Evolutionary conservation across 2,329 filamentous ascomycete species (phyloP), one percentile per base, ranked within the genome.

Genomic region (Orbilia javanica): DNA sequence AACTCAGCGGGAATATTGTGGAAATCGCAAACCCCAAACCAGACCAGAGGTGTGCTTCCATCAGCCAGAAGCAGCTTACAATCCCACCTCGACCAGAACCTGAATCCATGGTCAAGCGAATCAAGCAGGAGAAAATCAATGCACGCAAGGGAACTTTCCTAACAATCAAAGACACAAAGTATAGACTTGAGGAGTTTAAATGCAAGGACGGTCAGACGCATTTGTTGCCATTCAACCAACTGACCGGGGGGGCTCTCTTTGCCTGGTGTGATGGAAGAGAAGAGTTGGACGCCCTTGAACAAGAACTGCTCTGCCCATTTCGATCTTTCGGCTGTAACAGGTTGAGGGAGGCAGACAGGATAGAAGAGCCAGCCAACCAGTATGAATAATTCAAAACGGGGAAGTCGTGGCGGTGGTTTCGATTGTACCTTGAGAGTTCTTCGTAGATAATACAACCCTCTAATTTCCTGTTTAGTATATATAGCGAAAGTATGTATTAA

Each of bases 221-320:
- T 29, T 18, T 57, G 4, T 15, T 57, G 18, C 52, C 52, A 36
- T 57, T 31, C 18, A 57, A 57, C 13, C 1, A 18, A 18, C 8
- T 1, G 36, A 57, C 52, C 10, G 15, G 18, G 7, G 52, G 52
- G 27, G 27, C 31, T 8, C 25, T 57, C 1, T 57, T 57, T 34
- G n/a, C 52, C 27, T 57, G 27, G 22, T 57, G 52, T n/a, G 52
- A 57, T 36, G 52, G 52, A 18, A 22, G 52, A 20, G 25, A 10
- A 22, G 52, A 57, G 13, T 2, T 13, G 27, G 15, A 15, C 11
- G 0, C 20, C 10, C 4, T 50, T 15, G 46, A 50, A 11, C 18
- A 3, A 8, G 22, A 13, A 25, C 4, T 48, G 18, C 1, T 13
- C 1, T 50, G 46, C 15, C 15, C n/a, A 18, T 20, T 8, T n/a